Evolutionary conservation across 2,329 filamentous ascomycete species (phyloP).

Genomic region (Diaporthe sp.): DNA sequence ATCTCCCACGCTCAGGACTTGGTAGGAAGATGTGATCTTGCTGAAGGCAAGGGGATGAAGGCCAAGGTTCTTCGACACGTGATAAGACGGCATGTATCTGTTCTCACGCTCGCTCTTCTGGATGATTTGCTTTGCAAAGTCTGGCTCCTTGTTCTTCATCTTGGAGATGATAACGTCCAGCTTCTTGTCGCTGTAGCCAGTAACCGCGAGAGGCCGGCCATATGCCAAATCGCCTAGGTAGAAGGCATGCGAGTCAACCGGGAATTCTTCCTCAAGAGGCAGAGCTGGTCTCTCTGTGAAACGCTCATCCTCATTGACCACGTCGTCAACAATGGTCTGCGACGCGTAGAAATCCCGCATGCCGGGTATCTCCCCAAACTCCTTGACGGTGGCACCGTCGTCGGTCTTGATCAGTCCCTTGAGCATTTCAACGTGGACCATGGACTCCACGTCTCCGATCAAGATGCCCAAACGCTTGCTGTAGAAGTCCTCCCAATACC

Average conservation of each 20-base stretch:
- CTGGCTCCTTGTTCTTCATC: constrained; percentile 79
- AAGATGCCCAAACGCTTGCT: constrained; percentile 92
- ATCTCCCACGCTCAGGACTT: constrained; percentile 82
- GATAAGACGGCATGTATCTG: constrained; percentile 87
- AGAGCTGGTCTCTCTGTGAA: constrained; percentile 93
- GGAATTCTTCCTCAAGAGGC: constrained; percentile 93
- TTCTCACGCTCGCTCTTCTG: constrained; percentile 76
- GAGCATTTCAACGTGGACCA: constrained; percentile 94
- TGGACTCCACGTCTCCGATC: constrained; percentile 87
- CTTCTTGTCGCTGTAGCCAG: constrained; percentile 80
- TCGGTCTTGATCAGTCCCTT: constrained; percentile 93
- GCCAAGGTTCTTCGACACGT: constrained; percentile 85
- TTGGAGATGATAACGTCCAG: constrained; percentile 84
- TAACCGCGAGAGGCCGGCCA: constrained; percentile 88
- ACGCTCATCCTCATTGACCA: constrained; percentile 90
- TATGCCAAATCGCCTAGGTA: constrained; percentile 96
- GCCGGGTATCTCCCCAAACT: constrained; percentile 88
- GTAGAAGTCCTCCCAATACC: constrained; percentile 87
- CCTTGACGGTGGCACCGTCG: constrained; percentile 90
- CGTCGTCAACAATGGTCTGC: constrained; percentile 90
- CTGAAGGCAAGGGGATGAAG: constrained; percentile 91
- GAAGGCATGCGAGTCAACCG: constrained; percentile 85
- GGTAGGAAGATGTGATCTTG: constrained; percentile 96
- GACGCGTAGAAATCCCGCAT: constrained; percentile 92
- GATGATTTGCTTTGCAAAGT: constrained; percentile 85